A percentile compares a stretch with the other conserved stretches of the same genome.
Conservation (phyloP, 148 eudicot genomes). For the Amaranthus hypochondriacus region DNA sequence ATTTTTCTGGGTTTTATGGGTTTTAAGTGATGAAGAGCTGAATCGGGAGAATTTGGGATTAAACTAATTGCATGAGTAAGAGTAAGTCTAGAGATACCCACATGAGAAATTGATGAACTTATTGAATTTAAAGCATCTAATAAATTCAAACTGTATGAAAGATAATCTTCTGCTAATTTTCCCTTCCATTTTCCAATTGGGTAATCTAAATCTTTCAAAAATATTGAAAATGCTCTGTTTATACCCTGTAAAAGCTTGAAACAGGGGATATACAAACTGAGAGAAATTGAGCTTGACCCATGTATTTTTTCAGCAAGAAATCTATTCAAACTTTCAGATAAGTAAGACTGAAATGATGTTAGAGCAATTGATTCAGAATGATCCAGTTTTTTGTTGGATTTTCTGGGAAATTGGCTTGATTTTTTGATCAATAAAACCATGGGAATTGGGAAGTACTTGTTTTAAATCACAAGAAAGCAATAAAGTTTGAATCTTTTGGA, state of each 20-base stretch:
- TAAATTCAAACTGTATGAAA: constrained; percentile 40
- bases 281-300: constrained; percentile 31
- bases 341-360: constrained; percentile 30
- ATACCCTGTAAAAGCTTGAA: constrained; percentile 31
- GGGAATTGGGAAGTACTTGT: constrained; percentile 15
- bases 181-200: constrained; percentile 53
- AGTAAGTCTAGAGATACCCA: constrained; percentile 37
- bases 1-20: constrained; percentile 17
- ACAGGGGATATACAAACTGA: constrained; percentile 31
- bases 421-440: constrained; percentile 44
- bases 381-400: constrained; percentile 30
- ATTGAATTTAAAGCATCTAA: constrained; percentile 46
- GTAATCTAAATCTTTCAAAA: constrained; percentile 47
- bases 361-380: constrained; percentile 30
- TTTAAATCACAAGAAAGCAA: not conserved
- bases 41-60: constrained; percentile 11
- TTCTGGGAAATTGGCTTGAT: constrained; percentile 18
- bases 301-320: constrained; percentile 24
- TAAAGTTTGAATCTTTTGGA: not conserved
- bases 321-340: constrained; percentile 27
- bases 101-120: constrained; percentile 41
- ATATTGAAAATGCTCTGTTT: constrained; percentile 52
- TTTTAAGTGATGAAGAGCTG: constrained; percentile 18
- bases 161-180: constrained; percentile 41
- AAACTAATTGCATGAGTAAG: constrained; percentile 40